phyloP scores from a whole-genome alignment of 2,329 filamentous ascomycete genomes.

The Lasiodiplodia gonubiensis region DNA sequence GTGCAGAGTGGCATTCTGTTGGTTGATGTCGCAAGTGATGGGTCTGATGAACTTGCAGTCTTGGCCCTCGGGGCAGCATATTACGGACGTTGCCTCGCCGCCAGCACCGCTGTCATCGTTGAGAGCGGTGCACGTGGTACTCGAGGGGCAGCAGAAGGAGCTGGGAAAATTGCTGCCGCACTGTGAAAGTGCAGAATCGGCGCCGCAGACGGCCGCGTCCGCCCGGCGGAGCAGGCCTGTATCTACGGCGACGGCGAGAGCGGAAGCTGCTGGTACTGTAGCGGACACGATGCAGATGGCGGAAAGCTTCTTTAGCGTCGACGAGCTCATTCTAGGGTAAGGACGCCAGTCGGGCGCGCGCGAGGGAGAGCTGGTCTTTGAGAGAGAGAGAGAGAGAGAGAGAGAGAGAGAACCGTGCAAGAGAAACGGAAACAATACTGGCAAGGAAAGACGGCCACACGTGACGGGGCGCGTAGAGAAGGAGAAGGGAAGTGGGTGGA shows the following conservation, averaged over 20 bases:
- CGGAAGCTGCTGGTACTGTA: constrained; percentile 32
- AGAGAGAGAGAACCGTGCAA: constrained; percentile 5
- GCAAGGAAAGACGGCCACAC: constrained; percentile 1
- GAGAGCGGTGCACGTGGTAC: constrained; percentile 63
- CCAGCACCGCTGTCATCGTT: constrained; percentile 61
- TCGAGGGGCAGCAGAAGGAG: constrained; percentile 69
- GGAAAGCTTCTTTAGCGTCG: constrained; percentile 43
- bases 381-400: neutral
- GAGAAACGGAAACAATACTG: constrained; percentile 21
- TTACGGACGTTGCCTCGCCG: constrained; percentile 56
- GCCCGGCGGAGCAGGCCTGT: constrained; percentile 40
- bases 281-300: constrained; percentile 40
- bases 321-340: constrained; percentile 37
- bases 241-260: constrained; percentile 35
- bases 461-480: constrained; percentile 20
- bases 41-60: constrained; percentile 67
- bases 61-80: constrained; percentile 69
- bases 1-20: constrained; percentile 64
- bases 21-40: constrained; percentile 67
- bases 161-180: constrained; percentile 64
- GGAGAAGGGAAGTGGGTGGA: constrained; percentile 23
- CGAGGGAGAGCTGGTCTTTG: neutral
- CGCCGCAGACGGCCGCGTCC: constrained; percentile 55
- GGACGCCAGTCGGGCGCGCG: constrained; percentile 15
- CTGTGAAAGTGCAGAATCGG: constrained; percentile 52